Conservation (phyloP, 2,329 filamentous ascomycete genomes). For the Immersiporthe knoxdaviesiana region DNA sequence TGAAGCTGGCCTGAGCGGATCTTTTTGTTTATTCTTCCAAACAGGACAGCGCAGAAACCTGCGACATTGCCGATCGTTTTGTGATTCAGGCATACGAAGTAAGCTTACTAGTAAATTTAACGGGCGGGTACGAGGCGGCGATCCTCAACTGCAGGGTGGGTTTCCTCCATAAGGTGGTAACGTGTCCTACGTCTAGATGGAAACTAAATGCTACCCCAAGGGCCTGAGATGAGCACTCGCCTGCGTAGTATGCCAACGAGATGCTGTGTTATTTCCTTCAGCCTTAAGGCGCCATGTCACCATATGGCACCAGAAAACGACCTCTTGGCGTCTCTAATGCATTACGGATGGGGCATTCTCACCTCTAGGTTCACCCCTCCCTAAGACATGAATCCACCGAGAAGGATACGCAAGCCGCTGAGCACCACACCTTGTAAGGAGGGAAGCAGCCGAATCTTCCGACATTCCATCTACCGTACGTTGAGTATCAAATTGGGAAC, state of each 20-base stretch:
- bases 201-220: not conserved
- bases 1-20: not conserved
- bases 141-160: not conserved
- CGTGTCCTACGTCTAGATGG: not conserved
- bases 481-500: too few relatives aligned
- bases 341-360: too few relatives aligned
- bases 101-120: conserved; percentile 3
- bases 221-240: not conserved
- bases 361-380: not conserved
- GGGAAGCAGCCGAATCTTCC: not conserved
- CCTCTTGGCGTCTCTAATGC: not conserved
- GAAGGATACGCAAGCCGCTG: not conserved
- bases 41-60: not conserved
- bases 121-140: not conserved
- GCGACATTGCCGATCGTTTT: not conserved
- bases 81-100: not conserved
- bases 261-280: not conserved
- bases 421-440: not conserved
- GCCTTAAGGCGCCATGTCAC: not conserved
- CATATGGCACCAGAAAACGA: not conserved
- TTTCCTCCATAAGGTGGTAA: not conserved
- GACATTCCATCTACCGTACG: not conserved
- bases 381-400: not conserved
- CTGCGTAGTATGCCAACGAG: not conserved
- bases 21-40: not conserved